phyloP scores from a whole-genome alignment of 441 rosid species.

The Jatropha podagrica region DNA sequence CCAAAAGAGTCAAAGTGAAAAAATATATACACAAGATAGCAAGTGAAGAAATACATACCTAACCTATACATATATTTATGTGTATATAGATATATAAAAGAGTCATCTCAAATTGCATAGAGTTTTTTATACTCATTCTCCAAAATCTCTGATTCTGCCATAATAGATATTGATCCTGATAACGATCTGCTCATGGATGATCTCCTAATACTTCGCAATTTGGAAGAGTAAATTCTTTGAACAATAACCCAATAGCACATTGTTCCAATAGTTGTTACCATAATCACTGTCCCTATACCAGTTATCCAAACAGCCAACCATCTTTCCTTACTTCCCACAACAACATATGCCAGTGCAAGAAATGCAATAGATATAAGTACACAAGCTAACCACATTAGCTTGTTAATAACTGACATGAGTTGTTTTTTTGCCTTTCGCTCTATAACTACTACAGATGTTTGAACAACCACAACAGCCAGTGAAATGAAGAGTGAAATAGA shows the following conservation, averaged over 20 bases:
- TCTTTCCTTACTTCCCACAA: constrained; percentile 59
- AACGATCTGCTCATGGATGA: constrained; percentile 45
- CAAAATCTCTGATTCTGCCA: constrained; percentile 62
- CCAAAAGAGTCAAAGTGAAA: no score
- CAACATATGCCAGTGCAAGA: constrained; percentile 68
- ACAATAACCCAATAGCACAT: constrained; percentile 76
- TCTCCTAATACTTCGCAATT: constrained; percentile 38
- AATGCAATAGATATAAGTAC: constrained; percentile 76
- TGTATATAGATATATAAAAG: no score
- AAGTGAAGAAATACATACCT: no score
- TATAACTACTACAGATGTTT: constrained; percentile 84
- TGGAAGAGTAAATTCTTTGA: constrained; percentile 57
- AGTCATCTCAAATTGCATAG: constrained; percentile 54
- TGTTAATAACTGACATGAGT: constrained; percentile 84
- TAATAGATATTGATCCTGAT: constrained; percentile 48
- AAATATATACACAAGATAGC: no score
- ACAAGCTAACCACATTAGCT: constrained; percentile 97
- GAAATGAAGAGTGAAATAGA: constrained; percentile 93
- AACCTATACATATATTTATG: no score
- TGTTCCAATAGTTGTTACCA: constrained; percentile 66
- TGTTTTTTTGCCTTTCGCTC: constrained; percentile 87
- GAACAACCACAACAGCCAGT: constrained; percentile 93
- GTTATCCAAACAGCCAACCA: constrained; percentile 73
- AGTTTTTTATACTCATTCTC: constrained; percentile 59
- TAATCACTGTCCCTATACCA: constrained; percentile 64